Evolutionary conservation across 2,329 filamentous ascomycete species (phyloP).

Genomic region (Dryadomyces quercivorus): DNA sequence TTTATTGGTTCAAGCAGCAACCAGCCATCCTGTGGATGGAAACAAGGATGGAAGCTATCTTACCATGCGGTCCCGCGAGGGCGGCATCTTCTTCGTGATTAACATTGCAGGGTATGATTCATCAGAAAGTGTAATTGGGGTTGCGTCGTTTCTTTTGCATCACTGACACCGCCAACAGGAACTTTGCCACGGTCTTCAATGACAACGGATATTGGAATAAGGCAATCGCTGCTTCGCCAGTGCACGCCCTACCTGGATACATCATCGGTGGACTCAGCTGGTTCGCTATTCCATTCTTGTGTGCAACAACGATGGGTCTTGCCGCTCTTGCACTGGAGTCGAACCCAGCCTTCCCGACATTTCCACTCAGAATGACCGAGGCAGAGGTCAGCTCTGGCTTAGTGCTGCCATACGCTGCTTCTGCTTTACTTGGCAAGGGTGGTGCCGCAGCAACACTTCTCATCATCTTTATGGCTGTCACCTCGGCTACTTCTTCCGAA

Average conservation of each 20-base stretch:
- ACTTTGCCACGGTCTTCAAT: constrained; percentile 74
- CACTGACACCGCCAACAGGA: constrained; percentile 29
- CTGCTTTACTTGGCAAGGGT: constrained; percentile 69
- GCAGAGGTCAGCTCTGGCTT: constrained; percentile 72
- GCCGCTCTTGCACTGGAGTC: constrained; percentile 69
- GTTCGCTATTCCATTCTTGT: constrained; percentile 90
- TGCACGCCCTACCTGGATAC: constrained; percentile 79
- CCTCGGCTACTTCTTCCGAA: constrained; percentile 70
- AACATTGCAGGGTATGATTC: constrained; percentile 39
- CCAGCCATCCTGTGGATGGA: constrained; percentile 61
- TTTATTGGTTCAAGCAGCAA: constrained; percentile 55
- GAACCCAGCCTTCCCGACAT: constrained; percentile 60
- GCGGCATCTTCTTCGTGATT: constrained; percentile 83
- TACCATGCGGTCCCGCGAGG: constrained; percentile 72
- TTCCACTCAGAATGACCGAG: constrained; percentile 56
- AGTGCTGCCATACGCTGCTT: constrained; percentile 74
- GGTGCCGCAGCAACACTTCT: constrained; percentile 69
- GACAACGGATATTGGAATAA: constrained; percentile 92
- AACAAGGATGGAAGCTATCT: constrained; percentile 75
- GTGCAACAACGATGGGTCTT: constrained; percentile 79
- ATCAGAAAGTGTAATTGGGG: neutral
- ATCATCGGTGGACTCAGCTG: constrained; percentile 76
- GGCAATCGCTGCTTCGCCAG: constrained; percentile 76
- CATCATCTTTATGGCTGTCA: constrained; percentile 84
- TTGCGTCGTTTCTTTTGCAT: too few relatives aligned